phyloP scores from a whole-genome alignment of 768 basidiomycete species.

The Hysterangium stoloniferum region DNA sequence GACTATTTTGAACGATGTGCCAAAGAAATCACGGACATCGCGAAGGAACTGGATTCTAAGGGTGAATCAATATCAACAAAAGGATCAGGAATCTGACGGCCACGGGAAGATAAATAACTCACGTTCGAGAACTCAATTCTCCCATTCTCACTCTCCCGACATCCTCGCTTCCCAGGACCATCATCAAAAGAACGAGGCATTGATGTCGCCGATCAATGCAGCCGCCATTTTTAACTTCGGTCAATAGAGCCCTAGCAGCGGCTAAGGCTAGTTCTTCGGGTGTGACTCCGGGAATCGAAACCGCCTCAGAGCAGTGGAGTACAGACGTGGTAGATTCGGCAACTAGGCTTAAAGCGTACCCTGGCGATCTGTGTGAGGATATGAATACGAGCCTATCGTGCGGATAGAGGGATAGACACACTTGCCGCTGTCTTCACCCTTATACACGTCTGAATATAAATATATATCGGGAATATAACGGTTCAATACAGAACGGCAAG shows the following conservation, averaged over 20 bases:
- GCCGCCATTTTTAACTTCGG: slow-evolving; percentile 75
- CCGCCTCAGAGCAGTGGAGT: slow-evolving; percentile 80
- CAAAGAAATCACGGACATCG: slow-evolving; percentile 76
- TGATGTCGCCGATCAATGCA: slow-evolving; percentile 92
- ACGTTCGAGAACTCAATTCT: slow-evolving; percentile 77
- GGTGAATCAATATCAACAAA: neutral
- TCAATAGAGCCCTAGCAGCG: slow-evolving; percentile 70
- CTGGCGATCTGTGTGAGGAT: slow-evolving; percentile 66
- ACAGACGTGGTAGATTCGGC: slow-evolving; percentile 90
- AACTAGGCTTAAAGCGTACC: slow-evolving; percentile 85
- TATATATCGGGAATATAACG: slow-evolving; percentile 98
- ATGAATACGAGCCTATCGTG: neutral
- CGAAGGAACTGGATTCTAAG: slow-evolving; percentile 84
- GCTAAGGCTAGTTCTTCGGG: slow-evolving; percentile 90
- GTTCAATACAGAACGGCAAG: slow-evolving; percentile 86
- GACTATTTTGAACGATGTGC: slow-evolving; percentile 88
- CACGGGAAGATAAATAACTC: slow-evolving; percentile 25
- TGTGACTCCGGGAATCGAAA: slow-evolving; percentile 72
- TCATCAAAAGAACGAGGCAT: slow-evolving; percentile 73
- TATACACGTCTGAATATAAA: slow-evolving; percentile 96
- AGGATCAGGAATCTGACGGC: neutral
- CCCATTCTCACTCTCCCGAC: slow-evolving; percentile 86
- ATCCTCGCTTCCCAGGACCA: slow-evolving; percentile 97
- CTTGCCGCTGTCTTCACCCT: slow-evolving; percentile 97
- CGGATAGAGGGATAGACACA: slow-evolving; percentile 31